Conservation (phyloP, 1,139 yeast genomes). For the Yamadazyma dendronema region DNA sequence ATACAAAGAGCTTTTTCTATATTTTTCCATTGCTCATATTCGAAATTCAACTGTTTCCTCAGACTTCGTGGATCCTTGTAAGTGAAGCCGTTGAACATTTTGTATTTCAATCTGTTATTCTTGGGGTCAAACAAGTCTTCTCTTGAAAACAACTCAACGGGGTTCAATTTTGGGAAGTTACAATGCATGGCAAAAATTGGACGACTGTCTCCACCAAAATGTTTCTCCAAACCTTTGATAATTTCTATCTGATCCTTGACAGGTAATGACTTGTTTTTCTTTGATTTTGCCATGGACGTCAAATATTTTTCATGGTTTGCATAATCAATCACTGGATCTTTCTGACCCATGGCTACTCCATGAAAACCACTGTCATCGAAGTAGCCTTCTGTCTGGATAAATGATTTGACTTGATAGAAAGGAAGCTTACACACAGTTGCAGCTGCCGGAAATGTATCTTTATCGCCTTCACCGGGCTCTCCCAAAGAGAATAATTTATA, state of each 20-base stretch:
- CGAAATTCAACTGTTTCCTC: conserved; percentile 27
- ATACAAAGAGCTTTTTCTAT: conserved; percentile 31
- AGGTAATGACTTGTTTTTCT: conserved; percentile 27
- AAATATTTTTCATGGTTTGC: conserved; percentile 15
- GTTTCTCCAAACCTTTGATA: conserved; percentile 6
- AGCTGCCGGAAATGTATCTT: conserved; percentile 64
- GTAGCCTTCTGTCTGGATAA: conserved; percentile 33
- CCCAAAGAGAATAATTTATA: conserved; percentile 61
- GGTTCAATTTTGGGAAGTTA: conserved; percentile 40
- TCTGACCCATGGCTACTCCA: conserved; percentile 45
- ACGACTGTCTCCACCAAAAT: conserved; percentile 15
- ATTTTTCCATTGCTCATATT: conserved; percentile 33
- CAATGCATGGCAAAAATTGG: conserved; percentile 36
- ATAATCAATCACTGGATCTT: conserved; percentile 32
- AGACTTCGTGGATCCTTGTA: conserved; percentile 18
- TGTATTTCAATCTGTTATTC: conserved; percentile 25
- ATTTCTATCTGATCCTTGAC: conserved; percentile 37
- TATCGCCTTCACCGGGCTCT: conserved; percentile 41
- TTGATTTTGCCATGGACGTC: conserved; percentile 6
- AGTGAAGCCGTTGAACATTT: conserved; percentile 28
- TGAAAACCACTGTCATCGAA: conserved; percentile 24
- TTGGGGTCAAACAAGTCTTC: conserved; percentile 30
- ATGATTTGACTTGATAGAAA: conserved; percentile 51
- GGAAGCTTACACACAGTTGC: conserved; percentile 46
- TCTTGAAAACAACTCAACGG: conserved; percentile 21